Evolutionary conservation across 2,329 filamentous ascomycete species (phyloP), one percentile per base, ranked within the genome.

Genomic region (Fusarium lyarnte): DNA sequence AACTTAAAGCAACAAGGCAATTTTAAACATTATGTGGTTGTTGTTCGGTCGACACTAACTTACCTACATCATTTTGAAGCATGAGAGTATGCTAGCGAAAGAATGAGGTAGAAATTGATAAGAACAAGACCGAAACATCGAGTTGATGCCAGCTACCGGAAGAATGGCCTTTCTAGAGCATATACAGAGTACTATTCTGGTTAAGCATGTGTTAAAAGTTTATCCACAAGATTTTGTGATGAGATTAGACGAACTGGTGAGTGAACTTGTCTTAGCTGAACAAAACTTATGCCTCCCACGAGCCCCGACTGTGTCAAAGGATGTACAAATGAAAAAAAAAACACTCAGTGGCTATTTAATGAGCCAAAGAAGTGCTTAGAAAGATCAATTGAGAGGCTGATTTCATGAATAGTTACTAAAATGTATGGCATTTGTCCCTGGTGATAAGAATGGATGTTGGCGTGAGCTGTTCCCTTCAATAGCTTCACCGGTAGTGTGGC

Each of bases 71-170:
- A 12, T 4, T 6, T 0, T 14, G 6, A 9, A 23, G 1, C 5
- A 17, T 1, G 6, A 0, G 14, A 16, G 14, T 2, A 16, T 12
- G 8, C 17, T 5, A 7, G 0, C 6, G 11, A 1, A 2, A 5
- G 14, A 11, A 2, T 1, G 10, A 11, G 5, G 2, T 3, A 8
- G 14, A 31, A 11, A 11, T 12, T 5, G 10, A 17, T 19, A 4
- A 27, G 19, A 11, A 29, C 19, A 12, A 8, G 2, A 17, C 14
- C 13, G 3, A 4, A 29, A n/a, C 14, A 11, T n/a, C 10, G 17
- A 4, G 8, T 6, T 12, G 2, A 31, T n/a, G 10, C 21, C 14
- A 47, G 14, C 2, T 17, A 17, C 3, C 7, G n/a, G 5, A 31
- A 2, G 3, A n/a, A 31, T 21, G 14, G 14, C 7, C 10, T 17